Conservation (phyloP, 2,329 filamentous ascomycete genomes). For the Fusarium decemcellulare region DNA sequence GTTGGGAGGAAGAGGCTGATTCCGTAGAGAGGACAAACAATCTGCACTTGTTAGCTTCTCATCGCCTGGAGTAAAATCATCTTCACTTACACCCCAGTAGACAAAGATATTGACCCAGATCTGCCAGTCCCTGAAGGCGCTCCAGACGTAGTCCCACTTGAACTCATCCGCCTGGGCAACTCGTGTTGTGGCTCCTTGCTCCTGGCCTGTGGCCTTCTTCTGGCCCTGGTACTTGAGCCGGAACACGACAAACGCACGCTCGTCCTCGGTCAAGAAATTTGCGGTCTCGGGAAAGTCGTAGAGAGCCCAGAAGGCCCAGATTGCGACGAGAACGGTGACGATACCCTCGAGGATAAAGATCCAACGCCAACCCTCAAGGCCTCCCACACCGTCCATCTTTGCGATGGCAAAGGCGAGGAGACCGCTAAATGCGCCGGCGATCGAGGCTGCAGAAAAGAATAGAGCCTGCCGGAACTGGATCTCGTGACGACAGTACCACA, state of each 20-base stretch:
- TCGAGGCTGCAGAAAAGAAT: conserved; percentile 86
- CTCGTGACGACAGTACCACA: conserved; percentile 72
- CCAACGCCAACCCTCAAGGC: conserved; percentile 73
- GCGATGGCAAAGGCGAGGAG: conserved; percentile 79
- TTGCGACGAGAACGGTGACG: conserved; percentile 76
- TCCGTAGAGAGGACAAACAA: conserved; percentile 69
- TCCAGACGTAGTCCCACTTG: conserved; percentile 80
- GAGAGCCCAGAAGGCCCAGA: conserved; percentile 78
- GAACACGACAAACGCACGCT: conserved; percentile 78
- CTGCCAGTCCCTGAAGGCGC: conserved; percentile 85
- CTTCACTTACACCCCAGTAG: conserved; percentile 71
- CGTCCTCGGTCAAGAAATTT: conserved; percentile 78
- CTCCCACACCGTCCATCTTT: conserved; percentile 77
- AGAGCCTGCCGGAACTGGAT: conserved; percentile 73
- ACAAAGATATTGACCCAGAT: conserved; percentile 74
- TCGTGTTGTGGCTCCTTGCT: conserved; percentile 33
- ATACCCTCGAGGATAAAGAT: conserved; percentile 81
- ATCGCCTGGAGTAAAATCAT: not conserved
- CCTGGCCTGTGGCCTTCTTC: conserved; percentile 27
- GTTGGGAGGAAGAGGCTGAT: conserved; percentile 74
- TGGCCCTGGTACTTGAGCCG: conserved; percentile 77
- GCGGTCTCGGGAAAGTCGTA: conserved; percentile 88
- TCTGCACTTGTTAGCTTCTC: conserved; percentile 47
- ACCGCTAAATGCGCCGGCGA: conserved; percentile 84
- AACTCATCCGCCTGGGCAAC: conserved; percentile 81